phyloP scores from a whole-genome alignment of 2,329 filamentous ascomycete species.

The Metarhizium rileyi region DNA sequence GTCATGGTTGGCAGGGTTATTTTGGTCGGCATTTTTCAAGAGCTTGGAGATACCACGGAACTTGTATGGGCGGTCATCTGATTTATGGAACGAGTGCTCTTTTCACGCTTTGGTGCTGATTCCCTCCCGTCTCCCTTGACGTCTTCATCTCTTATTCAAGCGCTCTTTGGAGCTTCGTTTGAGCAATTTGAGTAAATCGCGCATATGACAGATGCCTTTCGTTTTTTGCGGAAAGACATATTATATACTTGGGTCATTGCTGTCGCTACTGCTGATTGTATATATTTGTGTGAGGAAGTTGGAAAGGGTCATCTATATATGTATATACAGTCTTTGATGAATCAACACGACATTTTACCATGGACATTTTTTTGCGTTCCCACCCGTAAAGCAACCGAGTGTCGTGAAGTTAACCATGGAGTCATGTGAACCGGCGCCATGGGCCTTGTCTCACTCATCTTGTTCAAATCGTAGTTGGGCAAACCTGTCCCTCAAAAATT shows the following conservation, averaged over 20 bases:
- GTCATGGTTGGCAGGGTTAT: conserved; percentile 6
- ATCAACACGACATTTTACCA: not conserved
- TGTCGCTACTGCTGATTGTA: conserved; percentile 1
- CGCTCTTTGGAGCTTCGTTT: not conserved
- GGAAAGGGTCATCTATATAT: not conserved
- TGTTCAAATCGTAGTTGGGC: conserved; percentile 26
- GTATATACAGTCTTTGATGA: not conserved
- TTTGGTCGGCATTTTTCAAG: conserved; percentile 7
- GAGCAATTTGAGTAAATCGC: not conserved
- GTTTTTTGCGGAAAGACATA: not conserved
- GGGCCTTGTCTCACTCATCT: not conserved
- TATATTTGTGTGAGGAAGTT: not conserved
- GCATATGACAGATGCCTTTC: not conserved
- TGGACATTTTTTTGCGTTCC: not conserved
- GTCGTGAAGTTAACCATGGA: not conserved
- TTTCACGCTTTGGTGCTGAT: not conserved
- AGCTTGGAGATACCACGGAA: conserved; percentile 14
- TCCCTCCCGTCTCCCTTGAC: not conserved
- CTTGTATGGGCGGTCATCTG: conserved; percentile 2
- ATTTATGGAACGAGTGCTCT: not conserved
- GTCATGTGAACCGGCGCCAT: not conserved
- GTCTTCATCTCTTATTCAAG: conserved; percentile 1
- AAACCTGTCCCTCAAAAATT: conserved; percentile 34
- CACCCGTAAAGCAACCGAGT: not conserved
- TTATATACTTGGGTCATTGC: not conserved